Percentiles rank a stretch among this genome's conserved stretches.
phyloP scores from a whole-genome alignment of 352 stramenopile genomes.

The Phytophthora sp. region DNA sequence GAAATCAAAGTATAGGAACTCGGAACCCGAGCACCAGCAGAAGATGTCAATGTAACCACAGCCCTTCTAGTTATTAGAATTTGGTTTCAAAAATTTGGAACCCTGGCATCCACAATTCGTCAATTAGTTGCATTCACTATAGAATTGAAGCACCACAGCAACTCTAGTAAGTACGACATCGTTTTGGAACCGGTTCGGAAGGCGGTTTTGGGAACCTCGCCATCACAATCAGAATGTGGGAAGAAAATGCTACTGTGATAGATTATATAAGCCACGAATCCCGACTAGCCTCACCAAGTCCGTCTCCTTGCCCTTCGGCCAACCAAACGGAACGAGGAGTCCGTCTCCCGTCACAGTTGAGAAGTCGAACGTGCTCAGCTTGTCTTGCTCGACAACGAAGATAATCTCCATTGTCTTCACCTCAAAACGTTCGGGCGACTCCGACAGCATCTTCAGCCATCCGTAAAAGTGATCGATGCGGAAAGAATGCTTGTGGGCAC shows the following conservation, averaged over 20 bases:
- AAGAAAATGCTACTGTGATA: neutral
- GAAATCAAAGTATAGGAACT: too few relatives aligned
- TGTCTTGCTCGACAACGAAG: conserved; percentile 5
- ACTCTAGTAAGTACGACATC: too few relatives aligned
- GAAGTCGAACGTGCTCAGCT: neutral
- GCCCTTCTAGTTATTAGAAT: too few relatives aligned
- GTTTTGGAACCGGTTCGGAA: too few relatives aligned
- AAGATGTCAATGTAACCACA: too few relatives aligned
- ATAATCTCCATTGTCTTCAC: conserved; percentile 12
- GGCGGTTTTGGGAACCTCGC: too few relatives aligned
- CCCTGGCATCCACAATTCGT: too few relatives aligned
- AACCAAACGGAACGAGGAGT: neutral
- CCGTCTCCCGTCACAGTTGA: neutral
- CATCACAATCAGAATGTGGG: too few relatives aligned
- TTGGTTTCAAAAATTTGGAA: too few relatives aligned
- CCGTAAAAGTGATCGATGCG: conserved; percentile 5
- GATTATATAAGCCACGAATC: neutral
- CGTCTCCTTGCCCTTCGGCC: conserved; percentile 7
- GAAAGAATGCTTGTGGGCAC: conserved; percentile 6
- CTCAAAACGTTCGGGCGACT: neutral
- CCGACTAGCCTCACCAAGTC: neutral
- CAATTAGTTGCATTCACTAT: too few relatives aligned
- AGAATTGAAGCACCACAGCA: too few relatives aligned
- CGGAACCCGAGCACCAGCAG: too few relatives aligned
- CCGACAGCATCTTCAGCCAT: conserved; percentile 6